These are phyloP conservation scores for Lippia alba DNA, from an alignment of 305 asterid genomes.

Conservation along the genomic window DNA sequence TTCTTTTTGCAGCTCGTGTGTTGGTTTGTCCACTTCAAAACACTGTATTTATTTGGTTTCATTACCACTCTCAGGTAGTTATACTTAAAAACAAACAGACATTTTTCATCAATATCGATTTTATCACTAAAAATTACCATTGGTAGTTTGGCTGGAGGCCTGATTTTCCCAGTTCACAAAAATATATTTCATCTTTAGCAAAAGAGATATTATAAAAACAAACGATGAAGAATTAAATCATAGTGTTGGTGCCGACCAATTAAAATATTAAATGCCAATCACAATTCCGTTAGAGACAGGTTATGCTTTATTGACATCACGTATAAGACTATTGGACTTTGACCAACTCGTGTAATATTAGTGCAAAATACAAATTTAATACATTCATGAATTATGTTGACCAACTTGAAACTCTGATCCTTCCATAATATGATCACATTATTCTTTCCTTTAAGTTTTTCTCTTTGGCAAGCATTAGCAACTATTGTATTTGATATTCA, in stretches of 20 bases:
- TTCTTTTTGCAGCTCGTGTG: background rate
- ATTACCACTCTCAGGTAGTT: background rate
- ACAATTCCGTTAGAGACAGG: background rate
- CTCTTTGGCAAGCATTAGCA: constrained; percentile 1
- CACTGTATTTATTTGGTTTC: background rate
- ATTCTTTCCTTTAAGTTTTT: constrained; percentile 6
- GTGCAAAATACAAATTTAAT: background rate
- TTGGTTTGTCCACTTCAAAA: background rate
- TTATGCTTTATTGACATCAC: background rate
- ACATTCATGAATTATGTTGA: background rate
- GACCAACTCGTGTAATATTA: background rate
- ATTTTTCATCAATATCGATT: background rate
- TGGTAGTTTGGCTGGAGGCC: background rate
- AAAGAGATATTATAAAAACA: background rate
- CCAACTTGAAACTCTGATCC: background rate
- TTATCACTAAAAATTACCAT: background rate
- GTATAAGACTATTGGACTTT: background rate
- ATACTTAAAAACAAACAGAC: background rate
- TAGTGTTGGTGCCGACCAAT: background rate
- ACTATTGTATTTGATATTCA: background rate
- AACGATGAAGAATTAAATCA: background rate
- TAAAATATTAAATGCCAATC: background rate
- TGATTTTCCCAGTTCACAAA: background rate
- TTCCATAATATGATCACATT: background rate
- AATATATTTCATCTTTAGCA: background rate